Percentiles rank a stretch among this genome's conserved stretches.
These are phyloP conservation scores for Wickerhamiella azymoides DNA, from an alignment of 805 yeast species.

Conservation along the genomic window DNA sequence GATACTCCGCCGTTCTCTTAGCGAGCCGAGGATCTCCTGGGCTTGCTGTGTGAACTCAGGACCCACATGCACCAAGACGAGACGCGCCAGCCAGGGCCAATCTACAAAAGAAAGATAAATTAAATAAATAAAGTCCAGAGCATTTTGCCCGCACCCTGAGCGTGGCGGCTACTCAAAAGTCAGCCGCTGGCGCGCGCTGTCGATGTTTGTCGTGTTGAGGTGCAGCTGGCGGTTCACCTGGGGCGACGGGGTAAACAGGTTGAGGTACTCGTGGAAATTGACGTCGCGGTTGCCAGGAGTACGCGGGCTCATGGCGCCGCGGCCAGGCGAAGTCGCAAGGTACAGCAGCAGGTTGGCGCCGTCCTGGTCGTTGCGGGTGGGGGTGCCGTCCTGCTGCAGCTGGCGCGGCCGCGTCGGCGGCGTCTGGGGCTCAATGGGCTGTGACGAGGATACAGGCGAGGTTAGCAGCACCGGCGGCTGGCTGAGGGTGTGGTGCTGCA, in stretches of 20 bases:
- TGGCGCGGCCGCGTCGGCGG: conserved; percentile 7
- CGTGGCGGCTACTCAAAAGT: conserved; percentile 8
- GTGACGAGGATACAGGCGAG: not conserved
- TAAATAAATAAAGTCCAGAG: not conserved
- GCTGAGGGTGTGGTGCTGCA: not conserved
- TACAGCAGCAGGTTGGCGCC: conserved; percentile 75
- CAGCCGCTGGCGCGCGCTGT: conserved; percentile 8
- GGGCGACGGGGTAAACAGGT: conserved; percentile 57
- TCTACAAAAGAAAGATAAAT: not conserved
- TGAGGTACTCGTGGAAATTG: conserved; percentile 72
- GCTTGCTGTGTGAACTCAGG: too few species aligned
- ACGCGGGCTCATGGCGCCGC: conserved; percentile 25
- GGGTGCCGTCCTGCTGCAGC: not conserved
- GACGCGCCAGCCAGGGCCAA: too few species aligned
- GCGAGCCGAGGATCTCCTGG: too few species aligned
- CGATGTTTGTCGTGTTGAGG: conserved; percentile 6
- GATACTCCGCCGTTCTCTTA: too few species aligned
- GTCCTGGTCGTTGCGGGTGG: conserved; percentile 27
- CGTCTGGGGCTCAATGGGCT: conserved; percentile 6
- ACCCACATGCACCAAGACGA: too few species aligned
- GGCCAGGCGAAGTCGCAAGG: conserved; percentile 68
- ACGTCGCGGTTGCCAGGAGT: conserved; percentile 33
- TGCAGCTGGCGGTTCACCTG: conserved; percentile 10
- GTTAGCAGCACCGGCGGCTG: conserved; percentile 5
- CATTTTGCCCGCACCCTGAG: too few species aligned